Evolutionary conservation across 1,284 basidiomycete genomes (phyloP), one percentile per base, ranked within the genome.

Genomic region (Ganoderma sp.): DNA sequence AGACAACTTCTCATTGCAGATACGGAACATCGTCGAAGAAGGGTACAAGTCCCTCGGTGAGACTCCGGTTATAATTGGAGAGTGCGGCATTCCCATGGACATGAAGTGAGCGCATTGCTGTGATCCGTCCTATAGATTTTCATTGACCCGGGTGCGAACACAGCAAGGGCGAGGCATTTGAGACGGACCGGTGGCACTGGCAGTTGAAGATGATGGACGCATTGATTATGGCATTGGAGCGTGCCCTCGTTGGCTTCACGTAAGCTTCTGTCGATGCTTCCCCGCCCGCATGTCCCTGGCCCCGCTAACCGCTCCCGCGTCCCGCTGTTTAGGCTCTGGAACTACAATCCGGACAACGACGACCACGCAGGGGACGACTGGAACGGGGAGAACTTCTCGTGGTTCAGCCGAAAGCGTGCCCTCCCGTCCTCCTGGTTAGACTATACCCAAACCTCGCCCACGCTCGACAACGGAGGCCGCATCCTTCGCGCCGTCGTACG

Each of bases 341-440:
- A 94, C 72, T 99, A 98, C 79, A 98, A 98, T 76, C 94, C 96
- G 0, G 83, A 86, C 64, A 98, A 98, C 79, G 85, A 87, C 50
- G 94, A 97, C 74, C 77, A 80, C 25, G 77, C 81, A 28, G 98
- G 97, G 15, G 97, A 99, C 78, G 84, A 90, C 70, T 99, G 97
- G 97, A 98, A 98, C 77, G 94, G 92, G 58, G 97, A 99, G 79
- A 96, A 96, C 80, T 97, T 98, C 78, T 95, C 94, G 3, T 97
- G 94, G 91, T 97, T 94, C 83, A 93, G 92, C 70, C 81, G 85
- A 56, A 80, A 80, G 60, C 87, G 90, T 9, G 87, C 86, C 0
- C 78, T 87, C 14, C 85, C 87, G 1, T 75, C 82, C 0, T 85
- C 84, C 0, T 77, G 87, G 57, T 79, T 89, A 32, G 82, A 84